Conservation (phyloP, 2,329 filamentous ascomycete species). For the Penicillium sp. region DNA sequence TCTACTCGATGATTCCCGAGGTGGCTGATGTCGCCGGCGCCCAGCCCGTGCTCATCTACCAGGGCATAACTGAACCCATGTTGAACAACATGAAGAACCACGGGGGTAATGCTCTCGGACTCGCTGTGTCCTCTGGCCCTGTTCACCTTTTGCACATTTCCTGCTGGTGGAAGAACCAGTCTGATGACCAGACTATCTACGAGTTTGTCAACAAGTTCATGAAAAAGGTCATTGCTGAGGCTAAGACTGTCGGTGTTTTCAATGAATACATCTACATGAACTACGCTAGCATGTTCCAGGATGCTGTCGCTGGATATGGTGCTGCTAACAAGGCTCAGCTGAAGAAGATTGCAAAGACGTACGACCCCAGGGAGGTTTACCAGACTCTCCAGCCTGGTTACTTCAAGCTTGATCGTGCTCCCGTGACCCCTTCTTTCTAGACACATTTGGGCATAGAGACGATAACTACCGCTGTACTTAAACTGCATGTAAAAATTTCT, state of each 20-base stretch:
- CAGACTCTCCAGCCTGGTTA: slow-evolving; percentile 45
- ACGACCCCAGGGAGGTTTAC: slow-evolving; percentile 45
- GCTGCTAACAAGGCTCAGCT: slow-evolving; percentile 35
- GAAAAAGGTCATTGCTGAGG: slow-evolving; percentile 28
- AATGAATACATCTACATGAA: slow-evolving; percentile 49
- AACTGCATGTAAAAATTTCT: neutral
- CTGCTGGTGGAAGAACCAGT: slow-evolving; percentile 33
- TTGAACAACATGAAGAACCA: slow-evolving; percentile 31
- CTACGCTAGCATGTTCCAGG: slow-evolving; percentile 48
- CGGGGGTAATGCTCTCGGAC: slow-evolving; percentile 39
- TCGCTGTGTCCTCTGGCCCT: slow-evolving; percentile 26
- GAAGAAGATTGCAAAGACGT: slow-evolving; percentile 36
- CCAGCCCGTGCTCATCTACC: slow-evolving; percentile 32
- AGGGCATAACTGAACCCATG: slow-evolving; percentile 36
- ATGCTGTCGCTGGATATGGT: slow-evolving; percentile 46
- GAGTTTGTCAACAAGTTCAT: slow-evolving; percentile 28
- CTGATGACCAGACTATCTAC: slow-evolving; percentile 35
- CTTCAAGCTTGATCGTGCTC: slow-evolving; percentile 42
- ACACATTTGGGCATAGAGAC: neutral
- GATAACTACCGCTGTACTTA: neutral
- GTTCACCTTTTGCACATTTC: slow-evolving; percentile 32
- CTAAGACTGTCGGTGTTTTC: slow-evolving; percentile 30
- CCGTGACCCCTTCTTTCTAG: slow-evolving; percentile 6
- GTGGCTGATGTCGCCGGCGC: slow-evolving; percentile 22
- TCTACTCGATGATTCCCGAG: slow-evolving; percentile 22